phyloP scores from a whole-genome alignment of 2,329 filamentous ascomycete species.

The Trichoderma hamatum region DNA sequence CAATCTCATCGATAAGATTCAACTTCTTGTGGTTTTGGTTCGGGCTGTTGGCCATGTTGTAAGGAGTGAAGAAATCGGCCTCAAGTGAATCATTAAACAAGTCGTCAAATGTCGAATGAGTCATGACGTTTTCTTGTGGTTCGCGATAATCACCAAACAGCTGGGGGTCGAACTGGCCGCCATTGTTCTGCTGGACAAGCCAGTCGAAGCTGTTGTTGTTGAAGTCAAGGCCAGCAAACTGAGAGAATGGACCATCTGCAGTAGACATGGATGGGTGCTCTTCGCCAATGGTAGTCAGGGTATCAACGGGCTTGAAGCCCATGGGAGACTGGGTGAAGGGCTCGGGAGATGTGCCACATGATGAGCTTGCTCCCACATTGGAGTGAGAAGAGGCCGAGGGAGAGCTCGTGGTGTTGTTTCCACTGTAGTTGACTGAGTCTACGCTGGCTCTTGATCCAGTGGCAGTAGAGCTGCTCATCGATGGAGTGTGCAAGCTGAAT shows the following conservation, averaged over 20 bases:
- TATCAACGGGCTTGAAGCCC: constrained; percentile 65
- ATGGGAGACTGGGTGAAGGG: constrained; percentile 72
- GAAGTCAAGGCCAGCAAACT: constrained; percentile 43
- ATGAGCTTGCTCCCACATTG: constrained; percentile 62
- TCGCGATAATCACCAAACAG: constrained; percentile 93
- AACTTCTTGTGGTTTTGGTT: constrained; percentile 54
- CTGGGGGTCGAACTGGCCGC: constrained; percentile 85
- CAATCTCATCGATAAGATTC: constrained; percentile 76
- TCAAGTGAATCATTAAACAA: constrained; percentile 79
- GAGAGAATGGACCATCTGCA: constrained; percentile 40
- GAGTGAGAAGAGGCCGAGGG: constrained; percentile 66
- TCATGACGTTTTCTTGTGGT: constrained; percentile 77
- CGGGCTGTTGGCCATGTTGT: constrained; percentile 64
- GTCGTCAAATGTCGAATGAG: constrained; percentile 70
- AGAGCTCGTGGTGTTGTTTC: constrained; percentile 61
- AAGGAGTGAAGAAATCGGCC: constrained; percentile 78
- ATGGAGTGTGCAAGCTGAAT: constrained; percentile 61
- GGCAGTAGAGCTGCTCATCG: constrained; percentile 49
- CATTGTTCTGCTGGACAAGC: constrained; percentile 79
- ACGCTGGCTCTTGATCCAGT: constrained; percentile 54
- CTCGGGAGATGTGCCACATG: constrained; percentile 78
- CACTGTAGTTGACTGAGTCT: constrained; percentile 53
- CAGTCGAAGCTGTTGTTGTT: constrained; percentile 67
- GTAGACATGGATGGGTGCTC: constrained; percentile 55
- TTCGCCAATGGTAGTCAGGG: constrained; percentile 66